Percentiles rank a stretch among this genome's conserved stretches.
phyloP scores from a whole-genome alignment of 495 filamentous ascomycete genomes.

The Tuber umbilicatum region DNA sequence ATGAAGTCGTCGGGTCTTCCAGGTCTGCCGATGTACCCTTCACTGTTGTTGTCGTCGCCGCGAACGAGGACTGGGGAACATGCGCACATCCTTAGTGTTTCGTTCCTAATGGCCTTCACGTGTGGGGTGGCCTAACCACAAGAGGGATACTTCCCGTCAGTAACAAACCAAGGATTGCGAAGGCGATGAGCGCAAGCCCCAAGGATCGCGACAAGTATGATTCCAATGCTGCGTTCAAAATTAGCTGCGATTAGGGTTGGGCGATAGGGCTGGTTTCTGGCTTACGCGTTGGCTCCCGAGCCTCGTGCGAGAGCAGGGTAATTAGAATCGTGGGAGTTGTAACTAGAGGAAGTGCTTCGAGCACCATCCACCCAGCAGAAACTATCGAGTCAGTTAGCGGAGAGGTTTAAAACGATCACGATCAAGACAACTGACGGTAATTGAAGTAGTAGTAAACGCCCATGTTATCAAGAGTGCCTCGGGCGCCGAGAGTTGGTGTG shows the following conservation, averaged over 20 bases:
- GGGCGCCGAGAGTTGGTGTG: neutral
- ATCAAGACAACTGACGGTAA: conserved; percentile 27
- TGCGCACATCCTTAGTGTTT: conserved; percentile 1
- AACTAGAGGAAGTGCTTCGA: conserved; percentile 62
- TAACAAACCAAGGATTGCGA: conserved; percentile 60
- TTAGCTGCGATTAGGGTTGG: conserved; percentile 8
- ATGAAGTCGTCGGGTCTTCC: conserved; percentile 57
- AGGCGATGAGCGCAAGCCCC: conserved; percentile 59
- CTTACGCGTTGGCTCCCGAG: conserved; percentile 52
- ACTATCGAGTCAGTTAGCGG: conserved; percentile 23
- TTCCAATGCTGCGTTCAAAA: conserved; percentile 53
- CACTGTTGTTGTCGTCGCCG: conserved; percentile 42
- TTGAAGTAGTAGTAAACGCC: conserved; percentile 42
- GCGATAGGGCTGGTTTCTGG: conserved; percentile 20
- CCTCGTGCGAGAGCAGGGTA: conserved; percentile 55
- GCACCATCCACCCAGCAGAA: conserved; percentile 57
- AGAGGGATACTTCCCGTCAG: conserved; percentile 72
- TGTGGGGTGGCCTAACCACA: conserved; percentile 41
- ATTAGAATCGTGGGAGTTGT: conserved; percentile 60
- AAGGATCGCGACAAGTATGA: conserved; percentile 65
- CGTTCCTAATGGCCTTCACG: conserved; percentile 4
- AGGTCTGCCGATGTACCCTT: conserved; percentile 40
- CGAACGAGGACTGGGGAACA: conserved; percentile 33
- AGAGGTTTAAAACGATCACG: neutral
- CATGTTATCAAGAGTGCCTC: conserved; percentile 20